Base-by-base conservation (phyloP, 1,284 basidiomycete species). In the Phaffia rhodozyma region DNA sequence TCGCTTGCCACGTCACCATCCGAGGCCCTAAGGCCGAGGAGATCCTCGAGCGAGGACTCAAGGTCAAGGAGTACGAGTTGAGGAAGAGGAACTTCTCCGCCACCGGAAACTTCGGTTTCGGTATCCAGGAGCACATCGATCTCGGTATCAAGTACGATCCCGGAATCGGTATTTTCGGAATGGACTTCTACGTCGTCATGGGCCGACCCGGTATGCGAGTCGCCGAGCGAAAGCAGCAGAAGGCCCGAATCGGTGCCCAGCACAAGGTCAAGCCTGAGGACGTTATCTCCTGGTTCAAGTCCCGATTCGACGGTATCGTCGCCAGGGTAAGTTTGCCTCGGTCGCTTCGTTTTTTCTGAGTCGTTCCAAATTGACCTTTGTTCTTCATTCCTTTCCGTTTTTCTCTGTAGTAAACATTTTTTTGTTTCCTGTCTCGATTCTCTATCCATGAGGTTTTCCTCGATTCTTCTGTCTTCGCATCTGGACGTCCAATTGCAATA, bases 1-100 rank as follows among this genome's bases (percentile, higher is more conserved):
- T 98, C 75, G 96, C 96, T 64, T 89, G 89, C 72, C 94, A 98
- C 81, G 94, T 98, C 75, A 98, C 94, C 76, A 96, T 98, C 80
- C 91, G 94, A 71, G 94, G 94, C 59, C 94, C 94, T 73, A 98
- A 98, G 81, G 94, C 94, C 61, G 94, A 98, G 84, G 94, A 98
- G 80, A 97, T 96, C 78, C 83, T 98, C 73, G 96, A 98, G 83
- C 91, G 96, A 75, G 94, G 92, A 61, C 83, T 98, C 76, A 98
- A 97, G 81, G 94, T 98, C 75, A 98, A 98, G 86, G 94, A 98
- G 81, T 98, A 98, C 84, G 94, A 99, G 82, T 81, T 98, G 77
- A 78, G 77, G 69, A 80, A 79, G 64, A 55, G 64, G 20, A 66
- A 66, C 64, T 66, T 66, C 64, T 66, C 63, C 72, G 88, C 91